A percentile compares a stretch with the other conserved stretches of the same genome.
phyloP scores from a whole-genome alignment of 352 stramenopile species.

The Phytophthora agathidicida region DNA sequence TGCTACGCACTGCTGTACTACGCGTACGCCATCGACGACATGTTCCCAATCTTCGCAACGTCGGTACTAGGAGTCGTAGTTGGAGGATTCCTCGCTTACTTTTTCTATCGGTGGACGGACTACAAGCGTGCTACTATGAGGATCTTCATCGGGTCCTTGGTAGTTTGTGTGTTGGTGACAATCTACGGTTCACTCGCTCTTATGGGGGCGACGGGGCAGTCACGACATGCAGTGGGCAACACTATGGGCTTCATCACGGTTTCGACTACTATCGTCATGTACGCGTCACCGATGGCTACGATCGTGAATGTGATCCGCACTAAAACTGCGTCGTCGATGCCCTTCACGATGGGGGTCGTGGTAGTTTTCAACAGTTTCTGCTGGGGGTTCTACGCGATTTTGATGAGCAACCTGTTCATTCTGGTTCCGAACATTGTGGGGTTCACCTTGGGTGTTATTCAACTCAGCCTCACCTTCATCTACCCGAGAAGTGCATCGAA shows the following conservation, averaged over 20 bases:
- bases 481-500: slow-evolving; percentile 39
- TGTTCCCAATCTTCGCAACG: slow-evolving; percentile 53
- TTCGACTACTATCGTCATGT: slow-evolving; percentile 44
- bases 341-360: slow-evolving; percentile 50
- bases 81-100: slow-evolving; percentile 38
- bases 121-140: slow-evolving; percentile 29
- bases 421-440: slow-evolving; percentile 40
- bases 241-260: slow-evolving; percentile 45
- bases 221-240: slow-evolving; percentile 14
- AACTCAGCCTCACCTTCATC: slow-evolving; percentile 49
- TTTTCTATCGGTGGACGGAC: slow-evolving; percentile 47
- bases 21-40: slow-evolving; percentile 48
- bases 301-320: slow-evolving; percentile 44
- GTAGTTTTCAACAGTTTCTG: slow-evolving; percentile 52
- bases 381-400: slow-evolving; percentile 47
- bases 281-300: slow-evolving; percentile 48
- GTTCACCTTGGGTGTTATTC: slow-evolving; percentile 28
- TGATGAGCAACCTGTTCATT: slow-evolving; percentile 43
- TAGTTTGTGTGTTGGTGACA: slow-evolving; percentile 30
- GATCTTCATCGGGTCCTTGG: slow-evolving; percentile 30
- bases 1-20: slow-evolving; percentile 45
- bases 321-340: slow-evolving; percentile 51
- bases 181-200: slow-evolving; percentile 37
- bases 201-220: slow-evolving; percentile 30
- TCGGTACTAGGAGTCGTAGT: slow-evolving; percentile 43